Base-by-base conservation (phyloP, 371 early-diverging fungal genomes). In the Coemansia sp. region DNA sequence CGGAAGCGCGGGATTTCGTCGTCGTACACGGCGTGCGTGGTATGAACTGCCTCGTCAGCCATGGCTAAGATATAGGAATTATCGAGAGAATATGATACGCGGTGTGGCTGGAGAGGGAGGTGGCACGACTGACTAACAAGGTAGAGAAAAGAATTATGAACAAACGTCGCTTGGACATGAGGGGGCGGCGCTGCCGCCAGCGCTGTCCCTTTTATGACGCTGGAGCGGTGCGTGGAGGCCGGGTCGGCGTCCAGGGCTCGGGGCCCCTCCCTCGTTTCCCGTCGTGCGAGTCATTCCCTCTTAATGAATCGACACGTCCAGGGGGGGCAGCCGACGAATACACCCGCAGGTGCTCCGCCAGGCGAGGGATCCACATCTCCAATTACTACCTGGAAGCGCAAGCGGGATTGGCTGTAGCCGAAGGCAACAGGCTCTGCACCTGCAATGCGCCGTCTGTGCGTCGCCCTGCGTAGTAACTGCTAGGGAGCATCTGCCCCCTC, bases 1-100 rank as follows among this genome's bases (percentile, higher is more conserved):
- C 75, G 75, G 75, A 74, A 74, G 62, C 71, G 75, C 9, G 47
- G 65, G 50, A 36, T 55, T 36, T 55, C 66, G 31, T 5, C 31
- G 33, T 39, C 46, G 65, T 65, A 66, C 3, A 18, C 54, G 11
- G 55, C 54, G 38, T 43, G 10, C 43, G 4, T n/a, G 16, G 60
- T 64, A 32, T 58, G 64, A 14, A 49, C 44, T 31, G 58, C 69
- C 53, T 61, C 67, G 36, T 71, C 69, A 5, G 69, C 46, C 72
- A 71, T 71, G 47, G 62, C 44, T 31, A 33, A 55, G 8, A 18
- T 5, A 12, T 37, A 32, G 39, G 16, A n/a, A 10, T 47, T 59
- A 48, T 52, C 16, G 46, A 46, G n/a, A 46, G 5, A 9, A 37
- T 24, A 24, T 24, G 24, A 24, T 24, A 24, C 24, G 24, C 24